Base-by-base conservation (phyloP, 202 grass and related monocot genomes). In the Dendrocalamus latiflorus region DNA sequence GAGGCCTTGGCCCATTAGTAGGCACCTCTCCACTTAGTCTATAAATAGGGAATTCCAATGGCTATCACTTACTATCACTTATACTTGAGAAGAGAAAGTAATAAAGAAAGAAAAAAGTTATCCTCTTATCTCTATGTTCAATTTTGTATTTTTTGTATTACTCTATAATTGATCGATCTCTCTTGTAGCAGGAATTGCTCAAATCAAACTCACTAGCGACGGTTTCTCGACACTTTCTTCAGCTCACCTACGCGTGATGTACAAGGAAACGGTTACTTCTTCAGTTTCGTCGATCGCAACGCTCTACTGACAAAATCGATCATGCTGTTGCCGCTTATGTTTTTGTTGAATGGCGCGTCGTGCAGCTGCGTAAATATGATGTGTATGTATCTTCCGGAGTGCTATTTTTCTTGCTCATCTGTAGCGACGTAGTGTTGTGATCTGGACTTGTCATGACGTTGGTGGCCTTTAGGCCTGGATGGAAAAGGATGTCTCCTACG, bases 391-490 rank as follows among this genome's bases (percentile, higher is more conserved):
- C 72, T 69, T 41, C 39, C 2, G 20, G 39, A 44, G 56, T 48
- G 6, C 41, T 39, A 14, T 47, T 16, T 83, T 38, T 59, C 47
- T 22, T 28, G 74, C 49, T 73, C 74, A 39, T 78, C 16, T 65
- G 28, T 51, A 49, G 58, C 9, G 54, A 17, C 1, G 66, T 39
- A 20, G 55, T 63, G 33, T 6, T 3, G 49, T 28, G 74, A 78
- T 49, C 59, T 56, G 34, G 48, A 74, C 59, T 6, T 22, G 74
- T 49, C n/a, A 60, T 79, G 48, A 67, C 49, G 70, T 51, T 70
- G 78, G 71, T 82, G 67, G 49, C 86, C 74, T 88, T 65, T 88
- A 58, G 15, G 48, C 68, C 66, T 78, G 56, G 47, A 77, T 25
- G 17, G 24, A 45, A 72, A 88, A 57, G 73, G 66, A 72, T 56